phyloP scores from a whole-genome alignment of 805 yeast species.

The Priceomyces medius region DNA sequence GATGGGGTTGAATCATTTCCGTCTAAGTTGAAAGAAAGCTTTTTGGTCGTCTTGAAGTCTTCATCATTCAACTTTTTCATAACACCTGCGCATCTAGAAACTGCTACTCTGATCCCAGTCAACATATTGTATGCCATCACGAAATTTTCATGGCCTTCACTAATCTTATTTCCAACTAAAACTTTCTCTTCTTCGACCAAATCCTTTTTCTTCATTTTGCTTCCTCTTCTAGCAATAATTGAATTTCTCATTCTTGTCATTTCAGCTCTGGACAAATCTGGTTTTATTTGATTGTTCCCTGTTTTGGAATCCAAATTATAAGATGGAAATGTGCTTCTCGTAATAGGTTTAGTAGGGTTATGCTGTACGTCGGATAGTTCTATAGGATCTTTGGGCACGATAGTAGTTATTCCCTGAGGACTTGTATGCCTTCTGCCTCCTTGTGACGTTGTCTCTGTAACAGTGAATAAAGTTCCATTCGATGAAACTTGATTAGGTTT shows the following conservation, averaged over 20 bases:
- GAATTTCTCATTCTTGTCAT: slow-evolving; percentile 52
- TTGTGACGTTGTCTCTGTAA: background rate
- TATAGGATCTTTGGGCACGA: background rate
- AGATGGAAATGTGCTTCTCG: slow-evolving; percentile 20
- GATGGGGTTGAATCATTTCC: slow-evolving; percentile 92
- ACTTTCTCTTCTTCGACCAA: slow-evolving; percentile 54
- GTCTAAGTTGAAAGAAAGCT: slow-evolving; percentile 79
- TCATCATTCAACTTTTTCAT: slow-evolving; percentile 67
- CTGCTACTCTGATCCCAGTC: slow-evolving; percentile 94
- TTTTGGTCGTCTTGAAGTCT: slow-evolving; percentile 73
- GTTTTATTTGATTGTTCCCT: background rate
- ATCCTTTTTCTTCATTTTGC: slow-evolving; percentile 41
- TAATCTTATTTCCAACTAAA: slow-evolving; percentile 74
- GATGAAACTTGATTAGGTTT: background rate
- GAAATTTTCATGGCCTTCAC: slow-evolving; percentile 91
- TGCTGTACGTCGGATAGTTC: slow-evolving; percentile 4
- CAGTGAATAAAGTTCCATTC: background rate
- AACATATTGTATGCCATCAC: slow-evolving; percentile 96
- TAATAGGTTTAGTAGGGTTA: slow-evolving; percentile 6
- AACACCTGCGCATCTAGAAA: slow-evolving; percentile 84
- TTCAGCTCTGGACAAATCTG: slow-evolving; percentile 39
- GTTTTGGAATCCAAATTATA: slow-evolving; percentile 10
- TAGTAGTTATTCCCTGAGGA: slow-evolving; percentile 7
- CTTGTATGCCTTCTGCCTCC: slow-evolving; percentile 15
- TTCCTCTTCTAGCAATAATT: slow-evolving; percentile 41